phyloP scores from a whole-genome alignment of 371 early-diverging fungal species.

The Nematocida sp. region DNA sequence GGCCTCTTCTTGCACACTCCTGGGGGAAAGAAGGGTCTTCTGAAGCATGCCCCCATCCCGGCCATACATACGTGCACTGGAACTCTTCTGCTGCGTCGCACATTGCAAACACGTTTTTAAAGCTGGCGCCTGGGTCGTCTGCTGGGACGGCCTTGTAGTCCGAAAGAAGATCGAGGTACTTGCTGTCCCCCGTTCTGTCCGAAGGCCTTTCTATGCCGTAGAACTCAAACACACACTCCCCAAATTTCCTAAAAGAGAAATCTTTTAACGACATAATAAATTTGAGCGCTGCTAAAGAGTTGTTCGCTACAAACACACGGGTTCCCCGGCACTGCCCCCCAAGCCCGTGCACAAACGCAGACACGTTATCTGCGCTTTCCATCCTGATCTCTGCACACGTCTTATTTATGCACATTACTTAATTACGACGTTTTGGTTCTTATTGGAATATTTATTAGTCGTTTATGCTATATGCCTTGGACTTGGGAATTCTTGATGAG shows the following conservation, averaged over 20 bases:
- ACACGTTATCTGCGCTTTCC: neutral
- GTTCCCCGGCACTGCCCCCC: constrained; percentile 16
- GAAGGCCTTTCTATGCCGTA: constrained; percentile 77
- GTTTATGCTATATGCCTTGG: constrained; percentile 14
- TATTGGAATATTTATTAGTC: neutral
- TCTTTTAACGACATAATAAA: constrained; percentile 89
- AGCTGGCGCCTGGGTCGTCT: constrained; percentile 88
- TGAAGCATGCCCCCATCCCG: constrained; percentile 92
- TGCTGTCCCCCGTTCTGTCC: constrained; percentile 85
- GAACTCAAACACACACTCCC: constrained; percentile 77
- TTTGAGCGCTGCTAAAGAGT: constrained; percentile 96
- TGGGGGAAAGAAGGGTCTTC: constrained; percentile 90
- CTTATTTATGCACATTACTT: too few relatives aligned
- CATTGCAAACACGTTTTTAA: constrained; percentile 88
- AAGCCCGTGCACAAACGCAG: neutral
- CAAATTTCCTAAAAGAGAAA: constrained; percentile 93
- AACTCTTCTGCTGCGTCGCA: constrained; percentile 88
- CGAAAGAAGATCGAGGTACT: constrained; percentile 93
- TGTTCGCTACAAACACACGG: constrained; percentile 72
- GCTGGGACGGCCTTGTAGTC: constrained; percentile 90
- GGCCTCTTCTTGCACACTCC: constrained; percentile 70
- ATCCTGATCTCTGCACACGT: neutral
- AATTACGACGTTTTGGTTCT: constrained; percentile 21
- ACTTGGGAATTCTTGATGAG: constrained; percentile 8
- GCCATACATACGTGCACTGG: constrained; percentile 75